Conservation (phyloP, 2,329 filamentous ascomycete genomes). For the Sclerotinia glacialis region DNA sequence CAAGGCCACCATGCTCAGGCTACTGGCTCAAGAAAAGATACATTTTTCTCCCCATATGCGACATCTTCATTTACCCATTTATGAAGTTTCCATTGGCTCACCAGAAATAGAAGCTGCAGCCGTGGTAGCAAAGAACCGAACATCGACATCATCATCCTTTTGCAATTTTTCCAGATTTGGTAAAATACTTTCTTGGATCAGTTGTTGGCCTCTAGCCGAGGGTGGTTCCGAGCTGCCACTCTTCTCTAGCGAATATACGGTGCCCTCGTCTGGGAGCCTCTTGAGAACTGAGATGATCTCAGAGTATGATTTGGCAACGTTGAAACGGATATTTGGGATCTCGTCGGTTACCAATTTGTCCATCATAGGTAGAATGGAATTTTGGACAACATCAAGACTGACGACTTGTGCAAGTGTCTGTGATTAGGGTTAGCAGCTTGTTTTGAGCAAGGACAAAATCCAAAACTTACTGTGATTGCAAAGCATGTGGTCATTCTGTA, state of each 20-base stretch:
- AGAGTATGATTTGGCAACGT: conserved; percentile 96
- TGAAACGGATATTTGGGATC: conserved; percentile 99
- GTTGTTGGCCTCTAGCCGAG: conserved; percentile 69
- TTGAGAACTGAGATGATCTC: conserved; percentile 89
- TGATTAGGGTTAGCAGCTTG: conserved; percentile 17
- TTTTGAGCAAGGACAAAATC: neutral
- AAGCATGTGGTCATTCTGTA: conserved; percentile 99
- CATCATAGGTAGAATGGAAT: conserved; percentile 92
- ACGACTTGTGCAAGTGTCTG: conserved; percentile 93
- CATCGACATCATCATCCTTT: conserved; percentile 96
- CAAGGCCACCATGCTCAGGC: conserved; percentile 32
- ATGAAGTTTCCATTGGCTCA: conserved; percentile 55
- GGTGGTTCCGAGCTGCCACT: conserved; percentile 59
- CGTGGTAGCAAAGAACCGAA: conserved; percentile 94
- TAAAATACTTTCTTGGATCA: conserved; percentile 82
- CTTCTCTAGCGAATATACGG: conserved; percentile 81
- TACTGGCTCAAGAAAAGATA: conserved; percentile 32
- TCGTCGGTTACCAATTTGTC: conserved; percentile 91
- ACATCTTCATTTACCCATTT: conserved; percentile 39
- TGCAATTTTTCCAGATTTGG: conserved; percentile 93
- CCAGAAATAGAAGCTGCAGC: conserved; percentile 58
- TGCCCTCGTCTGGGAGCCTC: conserved; percentile 84
- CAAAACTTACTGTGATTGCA: conserved; percentile 82
- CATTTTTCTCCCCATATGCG: conserved; percentile 29
- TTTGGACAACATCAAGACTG: conserved; percentile 87